Conservation (phyloP, 208 protist species). For the Leishmania mexicana region DNA sequence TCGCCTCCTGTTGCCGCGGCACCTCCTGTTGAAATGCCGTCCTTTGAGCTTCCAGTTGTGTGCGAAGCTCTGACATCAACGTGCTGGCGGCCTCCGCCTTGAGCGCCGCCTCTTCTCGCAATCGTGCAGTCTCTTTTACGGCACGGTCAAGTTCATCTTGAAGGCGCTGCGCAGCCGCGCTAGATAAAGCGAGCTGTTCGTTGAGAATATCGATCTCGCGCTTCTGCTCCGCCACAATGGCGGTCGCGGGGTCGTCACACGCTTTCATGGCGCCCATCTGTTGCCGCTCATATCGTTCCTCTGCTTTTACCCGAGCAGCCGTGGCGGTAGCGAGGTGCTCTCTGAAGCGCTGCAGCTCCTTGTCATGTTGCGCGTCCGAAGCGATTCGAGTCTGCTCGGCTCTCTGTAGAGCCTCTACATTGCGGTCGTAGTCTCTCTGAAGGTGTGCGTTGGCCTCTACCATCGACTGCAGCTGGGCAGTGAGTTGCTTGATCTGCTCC, state of each 20-base stretch:
- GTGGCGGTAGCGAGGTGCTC: neutral
- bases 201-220: neutral
- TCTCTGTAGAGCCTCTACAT: neutral
- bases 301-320: neutral
- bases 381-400: neutral
- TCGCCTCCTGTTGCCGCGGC: neutral
- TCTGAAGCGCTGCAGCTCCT: constrained; percentile 12
- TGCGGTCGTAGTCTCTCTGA: constrained; percentile 11
- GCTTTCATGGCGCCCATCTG: too few species aligned
- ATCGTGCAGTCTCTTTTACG: neutral
- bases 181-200: neutral
- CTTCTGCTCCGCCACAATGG: neutral
- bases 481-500: constrained; percentile 16
- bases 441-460: constrained; percentile 6
- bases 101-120: neutral
- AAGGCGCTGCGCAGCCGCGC: neutral
- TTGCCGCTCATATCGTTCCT: neutral
- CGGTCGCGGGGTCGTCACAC: neutral
- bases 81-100: neutral
- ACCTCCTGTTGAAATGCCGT: neutral
- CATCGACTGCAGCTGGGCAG: constrained; percentile 10
- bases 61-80: neutral
- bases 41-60: neutral
- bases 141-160: neutral
- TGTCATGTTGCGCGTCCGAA: neutral